These are phyloP conservation scores for Loxodes magnus DNA, from an alignment of 73 alveolate species.

Conservation along the genomic window DNA sequence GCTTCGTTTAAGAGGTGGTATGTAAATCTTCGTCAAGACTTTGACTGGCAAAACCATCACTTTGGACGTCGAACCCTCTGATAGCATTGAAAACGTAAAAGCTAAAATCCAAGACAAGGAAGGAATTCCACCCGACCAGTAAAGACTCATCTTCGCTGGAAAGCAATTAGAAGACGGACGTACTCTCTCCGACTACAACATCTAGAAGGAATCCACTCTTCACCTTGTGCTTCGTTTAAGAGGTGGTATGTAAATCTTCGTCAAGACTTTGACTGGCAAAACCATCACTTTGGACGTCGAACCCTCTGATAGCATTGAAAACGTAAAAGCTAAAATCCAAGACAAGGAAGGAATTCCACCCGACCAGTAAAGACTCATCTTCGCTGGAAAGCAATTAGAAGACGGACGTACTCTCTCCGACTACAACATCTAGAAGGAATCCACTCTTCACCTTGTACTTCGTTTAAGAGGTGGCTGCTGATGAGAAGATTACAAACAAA, in stretches of 20 bases:
- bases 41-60: too few species aligned
- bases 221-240: slow-evolving; percentile 22
- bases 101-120: too few species aligned
- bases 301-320: too few species aligned
- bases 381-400: slow-evolving; percentile 26
- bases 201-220: slow-evolving; percentile 21
- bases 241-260: too few species aligned
- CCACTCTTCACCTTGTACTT: slow-evolving; percentile 22
- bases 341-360: slow-evolving; percentile 15
- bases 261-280: too few species aligned
- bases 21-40: too few species aligned
- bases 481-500: too few species aligned
- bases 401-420: slow-evolving; percentile 16
- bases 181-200: slow-evolving; percentile 16
- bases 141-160: slow-evolving; percentile 24
- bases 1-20: too few species aligned
- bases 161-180: slow-evolving; percentile 22
- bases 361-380: slow-evolving; percentile 15
- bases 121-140: slow-evolving; percentile 18
- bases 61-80: too few species aligned
- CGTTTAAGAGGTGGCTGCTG: slow-evolving; percentile 29
- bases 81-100: too few species aligned
- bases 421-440: slow-evolving; percentile 21
- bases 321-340: too few species aligned
- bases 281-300: too few species aligned